Evolutionary conservation across 2,329 filamentous ascomycete genomes (phyloP).

Genomic region (Sordariomycetes sp.): DNA sequence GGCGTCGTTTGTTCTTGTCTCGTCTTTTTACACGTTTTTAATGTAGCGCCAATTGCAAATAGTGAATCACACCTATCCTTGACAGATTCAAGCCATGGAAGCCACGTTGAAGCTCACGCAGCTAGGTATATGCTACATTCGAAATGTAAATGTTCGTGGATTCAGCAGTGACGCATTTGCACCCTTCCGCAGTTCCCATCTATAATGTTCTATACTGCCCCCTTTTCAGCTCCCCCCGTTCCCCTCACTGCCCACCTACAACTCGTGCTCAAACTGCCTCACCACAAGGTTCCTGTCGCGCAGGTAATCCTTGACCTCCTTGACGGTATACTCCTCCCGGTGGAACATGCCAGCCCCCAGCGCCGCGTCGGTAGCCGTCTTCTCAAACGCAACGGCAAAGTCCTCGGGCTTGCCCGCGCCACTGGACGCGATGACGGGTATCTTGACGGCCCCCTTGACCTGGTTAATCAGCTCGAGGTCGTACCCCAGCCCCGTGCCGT

Average conservation of each 20-base stretch:
- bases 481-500: conserved; percentile 89
- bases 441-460: conserved; percentile 76
- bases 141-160: background rate
- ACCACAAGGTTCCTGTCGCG: conserved; percentile 59
- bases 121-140: background rate
- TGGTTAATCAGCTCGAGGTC: conserved; percentile 83
- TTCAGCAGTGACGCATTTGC: background rate
- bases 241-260: conserved; percentile 12
- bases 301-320: conserved; percentile 81
- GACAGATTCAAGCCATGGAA: background rate
- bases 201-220: background rate
- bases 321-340: conserved; percentile 85
- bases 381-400: conserved; percentile 79
- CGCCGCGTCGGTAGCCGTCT: conserved; percentile 82
- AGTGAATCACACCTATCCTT: background rate
- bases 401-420: conserved; percentile 80
- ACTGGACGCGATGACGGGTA: conserved; percentile 90
- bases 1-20: background rate
- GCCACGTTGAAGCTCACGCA: background rate
- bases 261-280: conserved; percentile 57
- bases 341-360: conserved; percentile 97
- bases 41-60: background rate
- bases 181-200: background rate
- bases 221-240: background rate
- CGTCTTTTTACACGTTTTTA: background rate